phyloP scores from a whole-genome alignment of 2,329 filamentous ascomycete genomes.

The Cercospora canescens region DNA sequence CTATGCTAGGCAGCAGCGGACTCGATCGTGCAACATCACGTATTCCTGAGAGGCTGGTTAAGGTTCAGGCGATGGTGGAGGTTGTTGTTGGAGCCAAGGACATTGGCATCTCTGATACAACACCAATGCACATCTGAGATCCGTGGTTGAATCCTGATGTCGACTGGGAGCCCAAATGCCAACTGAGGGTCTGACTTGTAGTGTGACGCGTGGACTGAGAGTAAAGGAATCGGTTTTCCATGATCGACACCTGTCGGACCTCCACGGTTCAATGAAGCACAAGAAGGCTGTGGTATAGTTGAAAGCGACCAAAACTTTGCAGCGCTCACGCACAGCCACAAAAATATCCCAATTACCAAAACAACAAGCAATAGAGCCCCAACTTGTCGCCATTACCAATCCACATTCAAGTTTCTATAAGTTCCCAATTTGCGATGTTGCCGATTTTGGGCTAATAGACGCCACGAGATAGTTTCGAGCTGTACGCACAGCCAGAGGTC shows the following conservation, averaged over 20 bases:
- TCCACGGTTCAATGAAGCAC: too few relatives aligned
- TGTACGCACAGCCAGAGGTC: neutral
- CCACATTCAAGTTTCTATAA: neutral
- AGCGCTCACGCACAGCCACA: neutral
- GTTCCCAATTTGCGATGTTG: neutral
- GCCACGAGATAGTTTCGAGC: neutral
- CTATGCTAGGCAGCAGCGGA: neutral
- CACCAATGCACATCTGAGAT: neutral
- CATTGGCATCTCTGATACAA: neutral
- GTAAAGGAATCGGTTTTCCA: neutral
- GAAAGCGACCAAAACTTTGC: neutral
- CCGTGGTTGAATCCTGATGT: neutral
- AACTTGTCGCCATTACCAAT: neutral
- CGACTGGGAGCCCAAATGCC: neutral
- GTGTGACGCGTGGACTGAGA: neutral
- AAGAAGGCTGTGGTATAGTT: neutral
- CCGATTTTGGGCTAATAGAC: neutral
- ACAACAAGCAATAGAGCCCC: neutral
- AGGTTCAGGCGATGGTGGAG: conserved; percentile 7
- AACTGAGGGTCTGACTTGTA: neutral
- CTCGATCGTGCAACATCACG: neutral
- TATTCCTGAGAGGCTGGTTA: neutral
- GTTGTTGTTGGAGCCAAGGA: conserved; percentile 12
- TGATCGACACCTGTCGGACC: neutral
- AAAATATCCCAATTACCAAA: neutral